Base-by-base conservation (phyloP, 106 monocot species). In the Triglochin maritima region DNA sequence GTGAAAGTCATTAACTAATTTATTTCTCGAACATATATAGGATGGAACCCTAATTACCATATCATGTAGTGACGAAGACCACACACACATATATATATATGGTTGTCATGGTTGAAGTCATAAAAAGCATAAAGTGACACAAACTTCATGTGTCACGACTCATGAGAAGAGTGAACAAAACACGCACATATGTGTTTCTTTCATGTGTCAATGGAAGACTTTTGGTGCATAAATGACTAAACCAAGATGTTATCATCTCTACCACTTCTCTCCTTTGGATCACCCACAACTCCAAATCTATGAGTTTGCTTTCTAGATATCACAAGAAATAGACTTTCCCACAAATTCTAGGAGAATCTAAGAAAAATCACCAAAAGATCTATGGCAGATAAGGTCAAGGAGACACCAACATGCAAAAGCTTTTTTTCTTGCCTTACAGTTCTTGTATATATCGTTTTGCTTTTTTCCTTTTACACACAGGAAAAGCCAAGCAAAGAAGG, bases 401-500 rank as follows among this genome's bases (percentile, higher is more conserved):
- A 55, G 55, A n/a, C 55, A 55, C 14, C 55, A 55, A 55, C 14
- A 9, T 55, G 10, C 6, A 55, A 55, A 2, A 55, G 9, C 43
- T 44, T 42, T 44, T 14, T 46, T n/a, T 13, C 5, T 16, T 14
- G 8, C 49, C 47, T 9, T 52, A 8, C 7, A 14, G 7, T 49
- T 47, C 64, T 15, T 8, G 13, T n/a, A 11, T 15, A 15, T 13
- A 64, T 2, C 13, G 43, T 15, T 49, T 16, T 49, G 5, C 49
- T 64, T n/a, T 49, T 64, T 48, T 49, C 49, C 44, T n/a, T 52
- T 12, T 15, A n/a, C 49, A 46, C 14, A 55, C 71, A 96, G 95
- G 63, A 96, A 96, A 69, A 90, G 81, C 73, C 95, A 90, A 73
- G 85, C 87, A 50, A 90, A 83, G 76, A 93, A 86, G 81, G 93